Base-by-base conservation (phyloP, 2,329 filamentous ascomycete species). In the Orbilia oligospora region DNA sequence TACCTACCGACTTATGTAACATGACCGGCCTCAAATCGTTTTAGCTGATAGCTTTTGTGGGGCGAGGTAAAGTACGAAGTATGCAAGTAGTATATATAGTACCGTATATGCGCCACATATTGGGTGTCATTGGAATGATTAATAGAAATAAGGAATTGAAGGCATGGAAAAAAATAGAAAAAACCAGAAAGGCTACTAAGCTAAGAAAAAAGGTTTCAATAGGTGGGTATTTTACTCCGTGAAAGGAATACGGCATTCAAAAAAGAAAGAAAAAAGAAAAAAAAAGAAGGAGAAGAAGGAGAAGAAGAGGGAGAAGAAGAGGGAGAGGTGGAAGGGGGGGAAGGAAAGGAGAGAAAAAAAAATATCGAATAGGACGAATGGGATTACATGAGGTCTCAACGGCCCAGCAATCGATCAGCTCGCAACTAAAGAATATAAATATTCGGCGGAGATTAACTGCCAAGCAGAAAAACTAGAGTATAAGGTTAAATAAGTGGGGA, bases 221-320 rank as follows among this genome's bases (percentile, higher is more conserved):
- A 61, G 10, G 20, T 61, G 56, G 56, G 56, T 61, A 61, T 61
- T 44, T 10, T 44, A 44, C 56, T 61, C 33, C 36, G 18, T 61
- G 22, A 61, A 61, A 41, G 36, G 20, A 44, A 12, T 5, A 24
- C 41, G 24, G 20, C 56, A 3, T 30, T 30, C 4, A 61, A 44
- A 10, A 14, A 2, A 12, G 12, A 55, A 33, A 53, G 3, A 30
- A 30, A 33, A 18, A 8, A 9, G 1, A 18, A n/a, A 33, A 14
- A 12, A 1, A 8, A 9, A 33, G 24, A 0, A 8, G 48, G 20
- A 51, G 22, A 51, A 5, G 46, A 14, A 20, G 16, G 1, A 55
- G 27, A 38, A 18, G 9, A 38, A 6, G 53, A 38, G 38, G 5
- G 30, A 12, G 18, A 36, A 36, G n/a, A n/a, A n/a, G n/a, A n/a